These are phyloP conservation scores for Globomyces pollinis-pini DNA, from an alignment of 192 early-diverging fungal genomes.

Conservation along the genomic window DNA sequence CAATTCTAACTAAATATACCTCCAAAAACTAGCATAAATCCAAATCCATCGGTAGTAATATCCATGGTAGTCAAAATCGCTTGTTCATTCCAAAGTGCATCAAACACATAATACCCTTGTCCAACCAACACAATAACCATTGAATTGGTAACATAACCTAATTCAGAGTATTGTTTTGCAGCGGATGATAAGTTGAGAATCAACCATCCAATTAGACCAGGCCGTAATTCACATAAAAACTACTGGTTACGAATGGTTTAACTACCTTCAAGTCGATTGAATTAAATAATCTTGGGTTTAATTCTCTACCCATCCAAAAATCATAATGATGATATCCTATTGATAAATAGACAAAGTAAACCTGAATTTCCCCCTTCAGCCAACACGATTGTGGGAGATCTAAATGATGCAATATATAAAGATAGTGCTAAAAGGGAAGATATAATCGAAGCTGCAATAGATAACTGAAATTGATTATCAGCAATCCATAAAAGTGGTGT, in stretches of 20 bases:
- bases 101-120: constrained; percentile 78
- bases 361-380: constrained; percentile 88
- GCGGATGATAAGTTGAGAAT: constrained; percentile 71
- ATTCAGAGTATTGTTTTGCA: constrained; percentile 60
- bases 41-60: constrained; percentile 95
- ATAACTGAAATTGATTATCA: constrained; percentile 69
- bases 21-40: constrained; percentile 49
- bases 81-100: constrained; percentile 70
- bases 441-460: constrained; percentile 60
- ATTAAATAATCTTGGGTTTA: constrained; percentile 72
- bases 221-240: constrained; percentile 86
- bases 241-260: too few relatives aligned
- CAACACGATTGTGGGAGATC: constrained; percentile 50
- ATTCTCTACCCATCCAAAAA: constrained; percentile 92
- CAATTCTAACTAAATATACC: not conserved
- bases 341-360: too few relatives aligned
- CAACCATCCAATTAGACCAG: constrained; percentile 87
- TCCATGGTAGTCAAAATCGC: constrained; percentile 96
- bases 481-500: constrained; percentile 71
- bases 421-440: constrained; percentile 54
- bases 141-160: constrained; percentile 62
- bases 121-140: constrained; percentile 71
- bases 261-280: constrained; percentile 85
- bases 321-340: constrained; percentile 83
- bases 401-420: constrained; percentile 64